Evolutionary conservation across 2,329 filamentous ascomycete genomes (phyloP).

Genomic region (Sporothrix humicola): DNA sequence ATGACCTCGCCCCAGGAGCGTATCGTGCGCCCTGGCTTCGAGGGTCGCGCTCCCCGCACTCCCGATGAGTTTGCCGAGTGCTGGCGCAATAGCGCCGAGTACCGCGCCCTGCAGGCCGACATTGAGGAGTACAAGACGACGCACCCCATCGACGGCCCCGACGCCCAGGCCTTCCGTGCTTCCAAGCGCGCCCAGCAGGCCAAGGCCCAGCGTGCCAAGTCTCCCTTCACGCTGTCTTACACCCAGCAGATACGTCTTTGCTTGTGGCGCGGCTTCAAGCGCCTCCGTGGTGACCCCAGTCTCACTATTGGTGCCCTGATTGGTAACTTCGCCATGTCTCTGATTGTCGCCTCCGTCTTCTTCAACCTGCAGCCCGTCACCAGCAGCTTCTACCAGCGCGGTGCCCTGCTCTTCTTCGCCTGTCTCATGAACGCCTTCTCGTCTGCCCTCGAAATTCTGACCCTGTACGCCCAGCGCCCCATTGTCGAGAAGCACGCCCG

Average conservation of each 20-base stretch:
- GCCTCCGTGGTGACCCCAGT: slow-evolving; percentile 76
- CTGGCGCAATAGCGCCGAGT: slow-evolving; percentile 63
- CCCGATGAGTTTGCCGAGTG: slow-evolving; percentile 65
- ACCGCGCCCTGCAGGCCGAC: slow-evolving; percentile 57
- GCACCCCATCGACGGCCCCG: slow-evolving; percentile 61
- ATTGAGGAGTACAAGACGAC: slow-evolving; percentile 61
- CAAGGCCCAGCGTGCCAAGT: slow-evolving; percentile 66
- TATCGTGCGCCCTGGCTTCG: slow-evolving; percentile 60
- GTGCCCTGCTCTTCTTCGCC: slow-evolving; percentile 84
- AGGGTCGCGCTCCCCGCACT: slow-evolving; percentile 62
- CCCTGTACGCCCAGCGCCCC: slow-evolving; percentile 83
- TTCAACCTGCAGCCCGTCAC: slow-evolving; percentile 73
- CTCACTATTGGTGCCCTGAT: slow-evolving; percentile 71
- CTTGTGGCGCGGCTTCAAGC: slow-evolving; percentile 78
- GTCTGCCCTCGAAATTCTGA: slow-evolving; percentile 81
- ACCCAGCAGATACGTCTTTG: slow-evolving; percentile 78
- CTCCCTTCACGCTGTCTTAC: slow-evolving; percentile 83
- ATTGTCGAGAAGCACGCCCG: slow-evolving; percentile 90
- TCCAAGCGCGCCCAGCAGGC: slow-evolving; percentile 61
- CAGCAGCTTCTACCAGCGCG: slow-evolving; percentile 76
- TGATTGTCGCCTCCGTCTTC: slow-evolving; percentile 82
- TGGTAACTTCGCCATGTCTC: slow-evolving; percentile 75
- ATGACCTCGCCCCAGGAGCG: slow-evolving; percentile 68
- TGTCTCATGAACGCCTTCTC: slow-evolving; percentile 85
- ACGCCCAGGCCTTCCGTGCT: slow-evolving; percentile 63